Base-by-base conservation (phyloP, 768 basidiomycete species). In the Suillus subalutaceus region DNA sequence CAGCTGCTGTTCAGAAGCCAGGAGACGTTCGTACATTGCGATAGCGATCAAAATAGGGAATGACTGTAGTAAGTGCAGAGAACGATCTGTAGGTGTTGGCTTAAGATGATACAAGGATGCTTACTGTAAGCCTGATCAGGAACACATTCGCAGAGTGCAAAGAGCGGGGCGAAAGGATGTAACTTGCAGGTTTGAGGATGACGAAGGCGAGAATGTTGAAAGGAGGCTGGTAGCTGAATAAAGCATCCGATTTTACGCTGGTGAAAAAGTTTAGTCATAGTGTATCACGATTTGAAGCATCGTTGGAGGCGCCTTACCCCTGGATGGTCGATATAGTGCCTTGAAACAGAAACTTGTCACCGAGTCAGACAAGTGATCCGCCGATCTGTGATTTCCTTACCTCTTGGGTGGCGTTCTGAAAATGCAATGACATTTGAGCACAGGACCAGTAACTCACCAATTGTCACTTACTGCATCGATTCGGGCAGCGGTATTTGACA, bases 161-260 rank as follows among this genome's bases (percentile, higher is more conserved):
- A 12, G 86, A 83, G 44, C 93, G 86, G 3, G 94, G 93, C 4
- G 89, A 84, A 18, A 94, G 78, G 48, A 93, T 72, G 77, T 85
- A 96, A 69, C 89, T 90, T 32, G 90, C 82, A 15, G 95, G 93
- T 74, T 92, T 90, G 59, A 97, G 84, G 65, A 97, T 81, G 37
- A 88, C 65, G 74, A 95, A 89, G 2, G 96, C 96, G 23, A 92
- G 79, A 23, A 94, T 79, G 71, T 93, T 94, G 84, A 94, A 94
- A 1, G 95, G 95, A 2, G 93, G 93, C 69, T 95, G 92, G 72
- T 97, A 97, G 57, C 91, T 94, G 80, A 96, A 94, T 20, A 97
- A 81, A 1, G 92, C 92, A 74, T 96, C 94, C 3, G 90, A 89
- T 74, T 95, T 95, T 73, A 95, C 91, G 30, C 94, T 93, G 68